A percentile compares a stretch with the other conserved stretches of the same genome.
Evolutionary conservation across 352 stramenopile genomes (phyloP).

Genomic region (Phytophthora aleatoria): DNA sequence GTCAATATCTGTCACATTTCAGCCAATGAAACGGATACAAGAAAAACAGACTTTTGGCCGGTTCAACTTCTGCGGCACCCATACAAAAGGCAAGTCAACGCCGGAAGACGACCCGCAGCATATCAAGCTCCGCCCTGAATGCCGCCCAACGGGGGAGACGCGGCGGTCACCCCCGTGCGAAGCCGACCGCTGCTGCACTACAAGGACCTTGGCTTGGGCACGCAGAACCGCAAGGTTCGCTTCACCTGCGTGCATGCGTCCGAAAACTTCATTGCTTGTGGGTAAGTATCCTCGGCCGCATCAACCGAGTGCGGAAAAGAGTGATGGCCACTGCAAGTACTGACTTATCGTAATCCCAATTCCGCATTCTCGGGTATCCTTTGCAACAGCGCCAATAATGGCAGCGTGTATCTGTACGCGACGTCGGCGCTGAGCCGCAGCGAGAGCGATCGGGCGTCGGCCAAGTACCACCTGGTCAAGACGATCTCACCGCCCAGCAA

Average conservation of each 20-base stretch:
- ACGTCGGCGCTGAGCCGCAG: slow-evolving; percentile 51
- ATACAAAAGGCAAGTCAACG: slow-evolving; percentile 17
- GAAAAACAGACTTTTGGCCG: slow-evolving; percentile 3
- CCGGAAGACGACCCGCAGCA: neutral
- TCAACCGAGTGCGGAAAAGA: slow-evolving; percentile 18
- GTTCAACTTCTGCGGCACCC: neutral
- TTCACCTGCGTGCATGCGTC: slow-evolving; percentile 87
- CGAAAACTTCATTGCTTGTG: slow-evolving; percentile 86
- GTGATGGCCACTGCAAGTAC: slow-evolving; percentile 32
- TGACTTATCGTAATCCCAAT: slow-evolving; percentile 21
- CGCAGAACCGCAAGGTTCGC: slow-evolving; percentile 65
- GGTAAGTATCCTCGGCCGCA: slow-evolving; percentile 41
- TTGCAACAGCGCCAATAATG: slow-evolving; percentile 64
- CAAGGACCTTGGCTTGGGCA: slow-evolving; percentile 63
- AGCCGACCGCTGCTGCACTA: slow-evolving; percentile 72
- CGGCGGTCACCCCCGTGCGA: slow-evolving; percentile 23
- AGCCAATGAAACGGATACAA: slow-evolving; percentile 3
- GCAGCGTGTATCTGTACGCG: slow-evolving; percentile 83
- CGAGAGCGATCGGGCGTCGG: slow-evolving; percentile 31
- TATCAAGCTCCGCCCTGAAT: slow-evolving; percentile 13
- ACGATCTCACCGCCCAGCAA: slow-evolving; percentile 79
- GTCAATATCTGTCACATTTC: neutral
- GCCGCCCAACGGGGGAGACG: slow-evolving; percentile 23
- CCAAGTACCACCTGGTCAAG: slow-evolving; percentile 89
- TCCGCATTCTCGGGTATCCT: slow-evolving; percentile 5